Evolutionary conservation across 2,329 filamentous ascomycete species (phyloP), one percentile per base, ranked within the genome.

Genomic region (Talaromyces pinophilus): DNA sequence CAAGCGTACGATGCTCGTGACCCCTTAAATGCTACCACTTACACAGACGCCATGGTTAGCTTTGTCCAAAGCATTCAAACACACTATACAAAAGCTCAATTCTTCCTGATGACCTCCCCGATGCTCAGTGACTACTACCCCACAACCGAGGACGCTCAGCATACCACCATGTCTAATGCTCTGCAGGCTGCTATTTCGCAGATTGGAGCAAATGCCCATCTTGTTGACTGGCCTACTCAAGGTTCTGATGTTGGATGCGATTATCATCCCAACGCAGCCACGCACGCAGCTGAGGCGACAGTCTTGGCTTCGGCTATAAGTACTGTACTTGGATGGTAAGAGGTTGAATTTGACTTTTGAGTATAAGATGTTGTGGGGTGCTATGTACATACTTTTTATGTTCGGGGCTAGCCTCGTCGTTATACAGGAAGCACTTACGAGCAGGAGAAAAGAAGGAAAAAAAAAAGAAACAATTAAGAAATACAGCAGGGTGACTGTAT

Each of bases 211-310:
- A 60, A 59, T 35, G 63, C 63, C 5, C 63, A 65, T 38, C 19
- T 65, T 15, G 63, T 65, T 30, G 63, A 65, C 25, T 65, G 63
- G 63, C 63, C 63, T 17, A 52, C 63, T 42, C 63, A 65, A 17
- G 54, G 63, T n/a, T 50, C 63, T n/a, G 59, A 15, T 4, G 52
- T 65, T 30, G 63, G 42, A 8, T 65, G 63, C 10, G 63, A 65
- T 28, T 59, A 60, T 60, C 63, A 65, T 52, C 63, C 63, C 10
- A 65, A 48, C 28, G 63, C 63, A 60, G 54, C 40, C 2, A 65
- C 63, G 5, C 63, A 65, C 13, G 63, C 63, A 33, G 63, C 63
- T 11, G 54, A 60, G 35, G 63, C 25, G 8, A 30, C 22, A 1
- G 55, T 54, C 15, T n/a, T 65, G 22, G 42, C 63, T 38, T 19